Evolutionary conservation across 148 eudicot species (phyloP), one percentile per base, ranked within the genome.

Genomic region (Camellia lanceoleosa): DNA sequence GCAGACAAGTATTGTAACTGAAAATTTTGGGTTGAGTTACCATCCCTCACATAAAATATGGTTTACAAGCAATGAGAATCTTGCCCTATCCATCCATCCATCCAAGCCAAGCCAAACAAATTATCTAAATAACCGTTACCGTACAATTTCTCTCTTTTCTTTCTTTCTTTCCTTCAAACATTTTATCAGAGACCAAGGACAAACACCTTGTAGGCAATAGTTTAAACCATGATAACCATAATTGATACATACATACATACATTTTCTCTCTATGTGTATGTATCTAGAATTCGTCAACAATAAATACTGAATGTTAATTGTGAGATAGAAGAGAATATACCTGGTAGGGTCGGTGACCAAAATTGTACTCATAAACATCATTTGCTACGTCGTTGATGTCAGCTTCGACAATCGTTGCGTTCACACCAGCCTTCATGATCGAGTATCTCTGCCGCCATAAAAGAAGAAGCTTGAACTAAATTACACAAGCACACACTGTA

Each of bases 311-410:
- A 19, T 66, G 11, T 43, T 16, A 62, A 13, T 5, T n/a, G 30
- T 72, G 18, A 44, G 16, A 11, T 4, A 59, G 38, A 13, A 65
- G 18, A 46, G 44, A 78, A 9, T 3, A 46, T 66, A 96, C 99
- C 91, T 96, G 98, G 80, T 70, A 84, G 38, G 99, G 99, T 69
- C 98, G 93, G 63, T 92, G 98, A 58, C 89, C 91, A 74, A 96
- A 96, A 86, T 96, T 96, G 80, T 85, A 91, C 30, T 91, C 86
- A 49, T 96, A 96, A 61, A 96, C 98, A 87, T 96, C 94, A 81
- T 96, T 96, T 8, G 98, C 99, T 15, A 87, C 47, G 82, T 96
- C 92, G 73, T 94, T 96, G 30, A 96, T 96, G 81, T 96, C 99
- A 66, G 99, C 99, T 90, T 96, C 89, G 0, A 96, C 90, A 2